These are phyloP conservation scores for Mycena vitilis DNA, from an alignment of 768 basidiomycete species.

Conservation along the genomic window DNA sequence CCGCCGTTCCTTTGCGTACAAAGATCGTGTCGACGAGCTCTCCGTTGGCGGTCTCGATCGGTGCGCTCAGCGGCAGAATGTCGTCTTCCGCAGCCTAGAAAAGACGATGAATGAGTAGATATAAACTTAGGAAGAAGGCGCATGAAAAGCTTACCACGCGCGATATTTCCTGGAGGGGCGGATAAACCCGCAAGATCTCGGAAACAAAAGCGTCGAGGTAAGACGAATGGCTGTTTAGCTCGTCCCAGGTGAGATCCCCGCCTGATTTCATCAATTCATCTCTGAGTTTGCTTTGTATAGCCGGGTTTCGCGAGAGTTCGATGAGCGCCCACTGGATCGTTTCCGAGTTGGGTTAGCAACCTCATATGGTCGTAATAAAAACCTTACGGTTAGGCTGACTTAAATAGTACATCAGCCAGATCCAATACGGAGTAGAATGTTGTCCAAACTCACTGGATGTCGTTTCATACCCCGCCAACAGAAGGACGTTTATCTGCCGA, in stretches of 20 bases:
- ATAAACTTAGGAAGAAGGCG: too few relatives aligned
- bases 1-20: conserved; percentile 52
- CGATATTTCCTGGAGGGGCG: conserved; percentile 43
- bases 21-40: conserved; percentile 42
- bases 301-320: conserved; percentile 47
- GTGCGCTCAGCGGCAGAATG: conserved; percentile 50
- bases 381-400: conserved; percentile 25
- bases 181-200: conserved; percentile 52
- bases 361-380: background rate
- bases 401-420: background rate
- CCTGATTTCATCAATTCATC: conserved; percentile 41
- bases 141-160: conserved; percentile 42
- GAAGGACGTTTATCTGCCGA: conserved; percentile 17
- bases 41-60: conserved; percentile 43
- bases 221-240: conserved; percentile 36
- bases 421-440: background rate
- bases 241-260: conserved; percentile 23
- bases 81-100: conserved; percentile 51
- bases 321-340: conserved; percentile 48
- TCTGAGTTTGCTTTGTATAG: conserved; percentile 45
- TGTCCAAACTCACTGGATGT: conserved; percentile 10
- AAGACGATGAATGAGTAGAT: too few relatives aligned
- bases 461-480: conserved; percentile 24
- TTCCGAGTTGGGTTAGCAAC: background rate
- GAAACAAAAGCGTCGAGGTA: conserved; percentile 55